A percentile compares a stretch with the other conserved stretches of the same genome.
phyloP scores from a whole-genome alignment of 441 rosid genomes.

The Populus trichocarpa region DNA sequence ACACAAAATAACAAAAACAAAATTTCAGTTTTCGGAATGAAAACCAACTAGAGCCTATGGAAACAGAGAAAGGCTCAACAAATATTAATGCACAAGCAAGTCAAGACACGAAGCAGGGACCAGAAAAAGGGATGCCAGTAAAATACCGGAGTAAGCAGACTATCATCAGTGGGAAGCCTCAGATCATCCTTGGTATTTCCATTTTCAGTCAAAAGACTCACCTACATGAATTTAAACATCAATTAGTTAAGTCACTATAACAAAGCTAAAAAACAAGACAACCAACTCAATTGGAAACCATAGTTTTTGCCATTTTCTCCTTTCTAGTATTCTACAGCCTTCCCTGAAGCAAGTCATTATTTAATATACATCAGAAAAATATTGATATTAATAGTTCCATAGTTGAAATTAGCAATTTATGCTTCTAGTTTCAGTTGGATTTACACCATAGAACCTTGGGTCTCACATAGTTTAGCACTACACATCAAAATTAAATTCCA shows the following conservation, averaged over 20 bases:
- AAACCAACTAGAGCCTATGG: neutral
- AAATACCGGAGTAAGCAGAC: constrained; percentile 54
- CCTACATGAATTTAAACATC: constrained; percentile 34
- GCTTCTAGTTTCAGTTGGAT: neutral
- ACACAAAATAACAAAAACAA: neutral
- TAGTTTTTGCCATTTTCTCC: neutral
- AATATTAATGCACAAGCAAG: neutral
- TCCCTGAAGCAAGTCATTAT: neutral
- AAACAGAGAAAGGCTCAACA: neutral
- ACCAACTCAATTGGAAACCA: neutral
- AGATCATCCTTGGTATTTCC: constrained; percentile 90
- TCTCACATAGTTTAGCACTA: neutral
- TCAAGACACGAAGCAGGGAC: neutral
- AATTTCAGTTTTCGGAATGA: neutral
- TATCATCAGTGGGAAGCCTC: constrained; percentile 81
- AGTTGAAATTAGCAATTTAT: neutral
- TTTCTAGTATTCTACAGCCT: neutral
- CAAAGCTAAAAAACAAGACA: neutral
- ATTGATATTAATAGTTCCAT: neutral
- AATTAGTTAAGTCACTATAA: neutral
- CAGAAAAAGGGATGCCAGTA: neutral
- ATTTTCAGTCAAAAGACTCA: constrained; percentile 79
- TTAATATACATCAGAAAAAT: neutral
- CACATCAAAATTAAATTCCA: neutral
- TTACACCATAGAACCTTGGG: neutral